Evolutionary conservation across 805 yeast species (phyloP).

Genomic region (Saccharomycopsis sp.): DNA sequence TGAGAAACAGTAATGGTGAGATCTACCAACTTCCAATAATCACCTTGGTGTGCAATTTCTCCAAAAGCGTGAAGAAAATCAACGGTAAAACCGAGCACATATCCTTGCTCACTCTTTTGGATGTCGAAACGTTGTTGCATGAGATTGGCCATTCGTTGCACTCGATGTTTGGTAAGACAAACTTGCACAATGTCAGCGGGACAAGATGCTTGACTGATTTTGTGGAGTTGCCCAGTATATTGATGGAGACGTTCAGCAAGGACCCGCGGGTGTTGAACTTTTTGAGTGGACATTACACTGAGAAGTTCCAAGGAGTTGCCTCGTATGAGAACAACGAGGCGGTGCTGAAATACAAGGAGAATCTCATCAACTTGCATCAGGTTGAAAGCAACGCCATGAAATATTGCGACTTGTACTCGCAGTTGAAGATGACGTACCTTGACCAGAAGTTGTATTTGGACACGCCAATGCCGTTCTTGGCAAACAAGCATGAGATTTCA

Average conservation of each 20-base stretch:
- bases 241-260: conserved; percentile 88
- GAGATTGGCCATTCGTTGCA: conserved; percentile 99
- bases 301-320: background rate
- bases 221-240: conserved; percentile 92
- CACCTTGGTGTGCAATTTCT: conserved; percentile 79
- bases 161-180: conserved; percentile 89
- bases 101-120: conserved; percentile 59
- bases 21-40: conserved; percentile 81
- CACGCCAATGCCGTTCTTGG: conserved; percentile 20
- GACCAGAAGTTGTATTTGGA: conserved; percentile 71
- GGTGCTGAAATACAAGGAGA: conserved; percentile 2
- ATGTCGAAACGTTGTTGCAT: conserved; percentile 90
- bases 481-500: too few relatives aligned
- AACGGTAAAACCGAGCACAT: conserved; percentile 29
- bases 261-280: conserved; percentile 65
- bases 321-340: background rate
- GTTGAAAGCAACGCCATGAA: conserved; percentile 44
- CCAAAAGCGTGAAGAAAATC: conserved; percentile 30
- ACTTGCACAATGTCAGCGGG: conserved; percentile 85
- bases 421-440: conserved; percentile 79
- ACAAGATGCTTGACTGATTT: conserved; percentile 94
- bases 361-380: conserved; percentile 30
- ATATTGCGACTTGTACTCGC: conserved; percentile 73
- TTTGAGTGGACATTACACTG: conserved; percentile 60
- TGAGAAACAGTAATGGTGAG: conserved; percentile 31